Evolutionary conservation across 768 basidiomycete genomes (phyloP).

Genomic region (Lactifluus pinguis): DNA sequence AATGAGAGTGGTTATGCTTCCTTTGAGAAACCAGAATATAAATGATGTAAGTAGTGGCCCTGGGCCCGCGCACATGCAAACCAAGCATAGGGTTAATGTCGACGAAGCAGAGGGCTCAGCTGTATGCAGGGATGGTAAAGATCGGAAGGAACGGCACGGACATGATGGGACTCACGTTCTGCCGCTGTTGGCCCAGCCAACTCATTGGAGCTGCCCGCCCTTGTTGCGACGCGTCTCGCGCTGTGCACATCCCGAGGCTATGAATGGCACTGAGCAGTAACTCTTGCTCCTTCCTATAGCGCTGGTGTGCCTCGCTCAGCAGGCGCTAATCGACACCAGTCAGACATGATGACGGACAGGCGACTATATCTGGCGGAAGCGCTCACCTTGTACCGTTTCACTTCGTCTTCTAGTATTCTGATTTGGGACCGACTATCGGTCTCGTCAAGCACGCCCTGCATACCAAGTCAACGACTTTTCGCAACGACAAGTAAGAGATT

Average conservation of each 20-base stretch:
- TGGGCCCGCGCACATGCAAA: not conserved
- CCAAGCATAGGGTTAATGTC: not conserved
- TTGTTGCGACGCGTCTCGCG: conserved; percentile 13
- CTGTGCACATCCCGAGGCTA: conserved; percentile 8
- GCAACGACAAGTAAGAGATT: not conserved
- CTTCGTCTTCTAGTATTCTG: conserved; percentile 54
- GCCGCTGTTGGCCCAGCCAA: conserved; percentile 20
- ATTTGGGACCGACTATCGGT: conserved; percentile 61
- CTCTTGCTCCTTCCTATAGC: conserved; percentile 19
- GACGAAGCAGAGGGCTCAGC: conserved; percentile 15
- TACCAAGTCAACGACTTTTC: not conserved
- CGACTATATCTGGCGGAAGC: conserved; percentile 20
- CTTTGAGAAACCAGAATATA: not conserved
- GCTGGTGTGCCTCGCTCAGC: conserved; percentile 14
- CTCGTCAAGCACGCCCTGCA: conserved; percentile 57
- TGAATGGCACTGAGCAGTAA: conserved; percentile 17
- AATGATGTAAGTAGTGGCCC: not conserved
- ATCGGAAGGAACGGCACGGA: not conserved
- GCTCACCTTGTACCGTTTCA: conserved; percentile 13
- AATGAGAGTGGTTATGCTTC: not conserved
- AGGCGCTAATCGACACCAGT: conserved; percentile 6
- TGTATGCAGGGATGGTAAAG: not conserved
- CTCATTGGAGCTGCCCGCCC: conserved; percentile 9
- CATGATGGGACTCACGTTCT: conserved; percentile 8
- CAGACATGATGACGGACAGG: not conserved